Evolutionary conservation across 768 basidiomycete species (phyloP), one percentile per base, ranked within the genome.

Genomic region (Pulveroboletus sp.): DNA sequence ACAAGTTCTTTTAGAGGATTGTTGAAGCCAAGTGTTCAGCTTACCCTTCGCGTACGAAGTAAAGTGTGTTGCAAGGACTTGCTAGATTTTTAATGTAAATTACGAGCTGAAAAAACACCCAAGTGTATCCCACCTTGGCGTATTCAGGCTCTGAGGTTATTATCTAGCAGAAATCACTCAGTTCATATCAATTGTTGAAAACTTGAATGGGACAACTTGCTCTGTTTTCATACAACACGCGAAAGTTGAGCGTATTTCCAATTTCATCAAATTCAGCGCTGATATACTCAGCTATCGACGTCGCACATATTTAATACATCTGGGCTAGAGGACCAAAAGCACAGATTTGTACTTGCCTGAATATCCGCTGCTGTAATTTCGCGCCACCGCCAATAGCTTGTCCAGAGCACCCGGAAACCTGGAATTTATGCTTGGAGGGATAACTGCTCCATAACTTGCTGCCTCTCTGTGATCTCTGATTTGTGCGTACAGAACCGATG

Each of bases 351-450:
- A 48, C 72, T 6, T 51, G 75, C 81, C 78, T 17, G 72, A 71
- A 61, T 82, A 81, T 1, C 80, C 81, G 33, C 57, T 56, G 2
- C 64, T 62, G 44, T 71, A 73, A 27, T 72, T 69, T 40, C 67
- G 52, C 45, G 70, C 63, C 65, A 78, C 59, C 13, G 27, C 48
- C 19, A 53, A 52, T 20, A 80, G 57, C 16, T 79, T 54, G 51
- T 81, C 80, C 4, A 77, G 19, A 49, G 74, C 77, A 20, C 77
- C 79, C 6, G 71, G 63, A 58, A 52, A 66, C 33, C 64, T 72
- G 0, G 75, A 76, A 24, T 59, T 50, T 1, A 67, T 59, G n/a
- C 51, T 61, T 1, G 76, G 78, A 0, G 74, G 62, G n/a, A 76
- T 61, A 10, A 73, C 72, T 24, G 80, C 80, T 3, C 79, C 80